Evolutionary conservation across 495 filamentous ascomycete genomes (phyloP).

Genomic region (Xylaria grammica): DNA sequence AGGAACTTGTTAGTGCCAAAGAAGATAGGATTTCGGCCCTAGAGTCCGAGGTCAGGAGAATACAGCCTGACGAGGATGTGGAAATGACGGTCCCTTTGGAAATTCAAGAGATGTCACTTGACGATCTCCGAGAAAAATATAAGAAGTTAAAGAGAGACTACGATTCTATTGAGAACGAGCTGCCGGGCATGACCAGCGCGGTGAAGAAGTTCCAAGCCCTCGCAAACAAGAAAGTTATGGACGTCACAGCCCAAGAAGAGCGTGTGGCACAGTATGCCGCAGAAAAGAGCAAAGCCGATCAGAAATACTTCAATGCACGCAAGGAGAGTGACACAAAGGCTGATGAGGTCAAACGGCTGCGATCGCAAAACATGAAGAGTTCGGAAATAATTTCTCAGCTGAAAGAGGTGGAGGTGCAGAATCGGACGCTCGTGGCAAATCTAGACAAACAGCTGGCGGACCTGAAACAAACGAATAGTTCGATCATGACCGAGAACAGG

Average conservation of each 20-base stretch:
- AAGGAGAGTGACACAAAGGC: conserved; percentile 87
- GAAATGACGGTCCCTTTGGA: conserved; percentile 52
- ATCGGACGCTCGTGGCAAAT: conserved; percentile 67
- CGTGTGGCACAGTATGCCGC: conserved; percentile 73
- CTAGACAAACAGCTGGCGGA: conserved; percentile 90
- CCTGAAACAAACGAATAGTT: conserved; percentile 72
- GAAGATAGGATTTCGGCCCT: conserved; percentile 76
- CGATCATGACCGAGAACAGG: conserved; percentile 69
- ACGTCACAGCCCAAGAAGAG: conserved; percentile 77
- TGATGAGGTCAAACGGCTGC: conserved; percentile 74
- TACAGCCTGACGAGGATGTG: conserved; percentile 58
- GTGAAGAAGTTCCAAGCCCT: conserved; percentile 84
- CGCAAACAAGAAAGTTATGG: conserved; percentile 84
- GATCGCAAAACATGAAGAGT: conserved; percentile 83
- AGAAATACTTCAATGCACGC: conserved; percentile 95
- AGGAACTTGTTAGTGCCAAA: conserved; percentile 77
- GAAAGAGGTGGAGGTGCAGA: conserved; percentile 82
- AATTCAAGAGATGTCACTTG: conserved; percentile 59
- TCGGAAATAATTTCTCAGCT: conserved; percentile 91
- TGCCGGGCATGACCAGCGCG: conserved; percentile 83
- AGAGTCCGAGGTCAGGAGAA: conserved; percentile 78
- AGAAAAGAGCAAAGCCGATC: conserved; percentile 94
- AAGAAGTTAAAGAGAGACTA: conserved; percentile 76
- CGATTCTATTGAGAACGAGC: conserved; percentile 80
- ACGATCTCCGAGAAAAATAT: conserved; percentile 76